Base-by-base conservation (phyloP, 768 basidiomycete species). In the Trametes cubensis region DNA sequence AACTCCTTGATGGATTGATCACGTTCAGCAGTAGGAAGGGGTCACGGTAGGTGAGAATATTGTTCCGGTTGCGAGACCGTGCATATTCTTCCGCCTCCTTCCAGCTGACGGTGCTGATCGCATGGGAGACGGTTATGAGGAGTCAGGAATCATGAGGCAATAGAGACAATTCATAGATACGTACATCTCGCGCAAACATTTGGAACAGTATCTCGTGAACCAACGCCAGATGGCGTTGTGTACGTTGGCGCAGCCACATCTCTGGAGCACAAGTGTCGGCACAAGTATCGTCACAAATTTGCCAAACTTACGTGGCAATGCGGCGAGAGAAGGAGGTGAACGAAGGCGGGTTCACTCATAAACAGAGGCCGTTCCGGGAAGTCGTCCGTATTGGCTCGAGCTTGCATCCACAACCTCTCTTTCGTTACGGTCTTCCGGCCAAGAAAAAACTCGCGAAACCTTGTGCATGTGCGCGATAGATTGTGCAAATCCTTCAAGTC, bases 391-490 rank as follows among this genome's bases (percentile, higher is more conserved):
- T 51, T 59, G 40, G 14, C 2, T 15, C 42, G 25, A 6, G 50
- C 59, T 20, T 21, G 30, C 30, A 23, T 21, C 55, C 55, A 60
- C 11, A 60, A 41, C 17, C 18, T 11, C 23, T 53, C 18, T 4
- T 41, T 25, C 18, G 23, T n/a, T n/a, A n/a, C n/a, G n/a, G n/a
- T 14, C 42, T 40, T 23, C 30, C 30, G 6, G 44, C n/a, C n/a
- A 8, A 60, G 45, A 17, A 60, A 39, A 30, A 47, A 54, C 0
- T n/a, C 21, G 7, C 51, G 61, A 15, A 62, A 57, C n/a, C 20
- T 34, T 26, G 57, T 62, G 55, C 55, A 62, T 3, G 50, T 52
- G 1, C 61, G 61, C 2, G 54, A 26, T 11, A 62, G 54, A n/a
- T 44, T 30, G 20, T 44, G 34, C 0, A 62, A 41, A 18, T 62